Base-by-base conservation (phyloP, 1,139 yeast genomes). In the Citeromyces hawaiiensis region DNA sequence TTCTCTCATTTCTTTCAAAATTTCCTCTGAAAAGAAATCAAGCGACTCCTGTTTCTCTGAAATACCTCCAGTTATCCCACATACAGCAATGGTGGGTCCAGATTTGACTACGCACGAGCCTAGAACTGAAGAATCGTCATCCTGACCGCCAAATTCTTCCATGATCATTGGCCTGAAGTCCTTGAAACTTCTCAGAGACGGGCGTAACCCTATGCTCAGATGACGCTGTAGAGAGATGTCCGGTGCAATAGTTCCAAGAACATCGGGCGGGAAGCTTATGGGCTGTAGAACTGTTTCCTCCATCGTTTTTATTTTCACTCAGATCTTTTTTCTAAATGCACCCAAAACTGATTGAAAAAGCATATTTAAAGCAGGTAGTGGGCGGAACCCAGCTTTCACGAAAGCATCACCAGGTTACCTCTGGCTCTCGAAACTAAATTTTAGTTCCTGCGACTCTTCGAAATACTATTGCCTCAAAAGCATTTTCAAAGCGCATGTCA, bases 181-280 rank as follows among this genome's bases (percentile, higher is more conserved):
- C 68, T 46, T 83, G 75, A 58, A 83, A 83, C 56, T 87, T 96
- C 96, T 70, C 41, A 77, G 60, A 41, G 86, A 76, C 10, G 93
- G 83, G 44, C 96, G 77, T 27, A 80, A 57, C 1, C 88, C 91
- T 23, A 76, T 62, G 8, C 77, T 63, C 29, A 88, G 57, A 56
- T 87, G 94, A 51, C 94, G 72, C 52, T 82, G 81, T 39, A 88
- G 65, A 4, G 88, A 83, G 11, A 85, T 60, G 43, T 83, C 94
- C 1, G 97, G 96, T 7, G 93, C 87, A 35, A 88, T 70, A 41
- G 94, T 66, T 2, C 93, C 88, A 40, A 88, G 64, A 14, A 87
- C 86, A 34, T 78, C 83, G 1, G 95, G 91, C 3, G 93, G 79
- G 54, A 87, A 85, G 23, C 69, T 61, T 39, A 76, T 63, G 40